Evolutionary conservation across 352 stramenopile species (phyloP).

Genomic region (Pythium rishiriense): DNA sequence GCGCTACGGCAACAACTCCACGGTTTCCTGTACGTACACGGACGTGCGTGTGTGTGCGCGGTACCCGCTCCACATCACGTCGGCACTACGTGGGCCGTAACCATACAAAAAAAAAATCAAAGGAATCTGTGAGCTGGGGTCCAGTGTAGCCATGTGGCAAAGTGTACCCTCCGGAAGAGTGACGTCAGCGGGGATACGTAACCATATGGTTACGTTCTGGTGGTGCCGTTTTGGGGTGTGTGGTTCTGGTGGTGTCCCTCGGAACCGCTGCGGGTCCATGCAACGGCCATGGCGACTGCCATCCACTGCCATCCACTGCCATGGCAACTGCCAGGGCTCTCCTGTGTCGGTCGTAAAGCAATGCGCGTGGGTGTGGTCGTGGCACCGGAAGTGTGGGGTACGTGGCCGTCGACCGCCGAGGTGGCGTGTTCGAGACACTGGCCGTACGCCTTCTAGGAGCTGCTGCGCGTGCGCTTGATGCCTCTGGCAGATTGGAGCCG

Average conservation of each 20-base stretch:
- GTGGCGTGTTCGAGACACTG: not conserved
- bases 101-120: too few relatives aligned
- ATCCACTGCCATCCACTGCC: too few relatives aligned
- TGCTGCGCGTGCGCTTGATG: too few relatives aligned
- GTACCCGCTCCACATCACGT: too few relatives aligned
- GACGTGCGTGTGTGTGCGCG: too few relatives aligned
- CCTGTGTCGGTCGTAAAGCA: not conserved
- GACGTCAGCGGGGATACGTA: conserved; percentile 23
- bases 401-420: too few relatives aligned
- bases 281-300: not conserved
- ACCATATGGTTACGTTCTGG: conserved; percentile 21
- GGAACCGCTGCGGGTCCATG: conserved; percentile 12
- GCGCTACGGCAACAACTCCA: not conserved
- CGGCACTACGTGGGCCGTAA: too few relatives aligned
- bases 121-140: conserved; percentile 11
- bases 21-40: not conserved
- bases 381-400: not conserved
- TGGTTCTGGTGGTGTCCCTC: conserved; percentile 22
- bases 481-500: too few relatives aligned
- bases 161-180: conserved; percentile 12
- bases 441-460: too few relatives aligned
- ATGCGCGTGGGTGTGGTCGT: not conserved
- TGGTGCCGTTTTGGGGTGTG: conserved; percentile 20
- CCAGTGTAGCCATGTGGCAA: conserved; percentile 17
- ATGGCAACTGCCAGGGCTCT: too few relatives aligned